Evolutionary conservation across 768 basidiomycete genomes (phyloP).

Genomic region (Kwoniella sp.): DNA sequence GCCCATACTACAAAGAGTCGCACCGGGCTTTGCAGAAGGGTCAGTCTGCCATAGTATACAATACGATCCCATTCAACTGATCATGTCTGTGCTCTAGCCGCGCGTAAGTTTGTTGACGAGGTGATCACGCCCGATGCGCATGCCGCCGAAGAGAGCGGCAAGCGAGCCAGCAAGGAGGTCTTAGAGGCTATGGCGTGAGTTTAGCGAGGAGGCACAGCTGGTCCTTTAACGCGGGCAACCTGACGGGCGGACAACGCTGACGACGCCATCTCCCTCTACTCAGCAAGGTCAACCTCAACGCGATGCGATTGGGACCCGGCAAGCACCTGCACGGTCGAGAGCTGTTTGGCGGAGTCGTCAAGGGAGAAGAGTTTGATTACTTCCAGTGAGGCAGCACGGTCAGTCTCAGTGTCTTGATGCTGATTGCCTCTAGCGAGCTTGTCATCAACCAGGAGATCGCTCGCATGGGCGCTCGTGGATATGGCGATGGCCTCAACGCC

Average conservation of each 20-base stretch:
- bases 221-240: too few relatives aligned
- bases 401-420: background rate
- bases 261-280: background rate
- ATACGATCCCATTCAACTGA: background rate
- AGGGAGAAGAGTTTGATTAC: constrained; percentile 82
- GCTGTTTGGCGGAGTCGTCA: constrained; percentile 68
- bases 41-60: constrained; percentile 6
- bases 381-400: constrained; percentile 65
- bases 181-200: constrained; percentile 78
- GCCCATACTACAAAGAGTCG: constrained; percentile 72
- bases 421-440: constrained; percentile 54
- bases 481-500: constrained; percentile 70
- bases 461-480: constrained; percentile 68
- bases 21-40: constrained; percentile 50
- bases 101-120: constrained; percentile 66
- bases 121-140: constrained; percentile 68
- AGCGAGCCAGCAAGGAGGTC: constrained; percentile 71
- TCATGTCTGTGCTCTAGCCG: constrained; percentile 49
- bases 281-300: constrained; percentile 71
- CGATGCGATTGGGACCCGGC: constrained; percentile 88
- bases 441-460: constrained; percentile 73
- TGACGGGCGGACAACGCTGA: background rate
- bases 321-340: constrained; percentile 76
- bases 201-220: background rate
- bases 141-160: constrained; percentile 81